These are phyloP conservation scores for Eucalyptus marginata DNA, from an alignment of 345 rosid species.

Conservation along the genomic window DNA sequence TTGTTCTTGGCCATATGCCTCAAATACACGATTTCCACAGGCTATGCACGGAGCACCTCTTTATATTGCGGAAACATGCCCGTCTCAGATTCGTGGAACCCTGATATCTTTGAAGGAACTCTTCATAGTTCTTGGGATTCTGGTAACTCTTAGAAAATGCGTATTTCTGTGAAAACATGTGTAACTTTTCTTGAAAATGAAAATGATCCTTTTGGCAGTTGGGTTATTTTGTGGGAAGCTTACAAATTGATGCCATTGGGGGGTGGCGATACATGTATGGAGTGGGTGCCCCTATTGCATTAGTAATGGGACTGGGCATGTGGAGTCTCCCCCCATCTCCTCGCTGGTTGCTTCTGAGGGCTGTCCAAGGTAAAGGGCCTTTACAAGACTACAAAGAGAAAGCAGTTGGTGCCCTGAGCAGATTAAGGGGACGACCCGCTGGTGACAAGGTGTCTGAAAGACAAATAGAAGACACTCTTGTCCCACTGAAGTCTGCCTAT, in stretches of 20 bases:
- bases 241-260: constrained; percentile 65
- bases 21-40: constrained; percentile 15
- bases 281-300: constrained; percentile 50
- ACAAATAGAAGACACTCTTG: constrained; percentile 60
- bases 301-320: constrained; percentile 81
- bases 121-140: constrained; percentile 85
- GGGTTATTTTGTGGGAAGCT: constrained; percentile 88
- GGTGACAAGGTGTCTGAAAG: constrained; percentile 65
- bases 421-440: constrained; percentile 65
- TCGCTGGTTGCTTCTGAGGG: constrained; percentile 95
- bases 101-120: constrained; percentile 83
- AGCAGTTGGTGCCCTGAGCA: constrained; percentile 68
- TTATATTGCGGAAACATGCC: constrained; percentile 96
- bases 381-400: constrained; percentile 67
- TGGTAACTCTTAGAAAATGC: constrained; percentile 32
- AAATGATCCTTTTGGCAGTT: constrained; percentile 20
- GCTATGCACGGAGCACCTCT: constrained; percentile 99
- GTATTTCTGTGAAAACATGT: neutral
- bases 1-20: neutral
- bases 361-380: constrained; percentile 66
- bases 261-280: constrained; percentile 99
- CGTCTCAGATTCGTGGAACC: constrained; percentile 95
- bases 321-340: constrained; percentile 97
- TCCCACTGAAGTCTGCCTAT: constrained; percentile 57
- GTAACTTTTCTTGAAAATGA: neutral